Evolutionary conservation across 2,329 filamentous ascomycete genomes (phyloP), one percentile per base, ranked within the genome.

Genomic region (Pseudogymnoascus sp.): DNA sequence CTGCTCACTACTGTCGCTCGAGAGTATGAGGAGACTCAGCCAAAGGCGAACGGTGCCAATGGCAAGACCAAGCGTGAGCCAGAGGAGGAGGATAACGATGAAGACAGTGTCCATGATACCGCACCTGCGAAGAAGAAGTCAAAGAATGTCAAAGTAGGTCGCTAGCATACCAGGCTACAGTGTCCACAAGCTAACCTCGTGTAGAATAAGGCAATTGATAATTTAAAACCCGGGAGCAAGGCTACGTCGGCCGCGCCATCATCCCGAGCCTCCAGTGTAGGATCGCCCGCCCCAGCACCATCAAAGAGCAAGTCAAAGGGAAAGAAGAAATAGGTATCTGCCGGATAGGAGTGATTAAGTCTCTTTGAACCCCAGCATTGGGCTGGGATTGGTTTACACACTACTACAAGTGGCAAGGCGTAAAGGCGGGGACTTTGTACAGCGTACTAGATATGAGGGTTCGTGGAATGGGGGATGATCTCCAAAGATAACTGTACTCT

Each of bases 91-190:
- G 89, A 91, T 64, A 91, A 94, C 60, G 91, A 92, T 62, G 90
- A 94, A 69, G 88, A 90, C 64, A 89, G 87, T 65, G 85, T 92
- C 61, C 82, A 94, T 61, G 90, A 90, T 45, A 86, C 89, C 74
- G 86, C 86, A 1, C 91, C 92, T n/a, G 87, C 87, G 1, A 96
- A 96, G 83, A 97, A 97, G 83, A 96, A 95, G 84, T 82, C 86
- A 14, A 95, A 95, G 82, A 91, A 90, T 69, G 88, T 92, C 65
- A 95, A 96, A 84, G 91, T 94, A 80, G 33, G 73, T 75, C 73
- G 58, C 41, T 63, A 52, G 14, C 16, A 14, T 35, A 14, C 14
- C 21, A n/a, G 41, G 7, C 31, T 16, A 38, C 39, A 59, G 19
- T 61, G 59, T 62, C 26, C 16, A 21, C 6, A 21, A 38, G 19